Evolutionary conservation across 2,329 filamentous ascomycete genomes (phyloP).

Genomic region (Aspergillus fructus): DNA sequence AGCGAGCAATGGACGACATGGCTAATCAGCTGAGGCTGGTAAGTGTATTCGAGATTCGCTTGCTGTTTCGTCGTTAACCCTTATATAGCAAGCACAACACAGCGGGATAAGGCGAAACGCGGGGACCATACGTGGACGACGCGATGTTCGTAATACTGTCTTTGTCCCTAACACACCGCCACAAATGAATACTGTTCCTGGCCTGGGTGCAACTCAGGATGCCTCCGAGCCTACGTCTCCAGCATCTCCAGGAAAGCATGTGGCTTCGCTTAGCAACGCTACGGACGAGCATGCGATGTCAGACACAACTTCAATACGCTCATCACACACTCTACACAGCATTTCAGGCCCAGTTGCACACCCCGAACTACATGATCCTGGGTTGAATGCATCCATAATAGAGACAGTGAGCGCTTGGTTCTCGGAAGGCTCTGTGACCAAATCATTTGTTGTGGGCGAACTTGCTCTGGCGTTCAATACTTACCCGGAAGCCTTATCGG

Average conservation of each 20-base stretch:
- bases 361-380: constrained; percentile 74
- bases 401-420: constrained; percentile 89
- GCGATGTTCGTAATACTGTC: constrained; percentile 89
- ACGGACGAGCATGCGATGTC: constrained; percentile 69
- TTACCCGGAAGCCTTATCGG: constrained; percentile 34
- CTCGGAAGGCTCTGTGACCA: constrained; percentile 69
- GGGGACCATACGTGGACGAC: constrained; percentile 79
- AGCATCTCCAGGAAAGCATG: constrained; percentile 34
- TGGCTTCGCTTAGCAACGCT: constrained; percentile 52
- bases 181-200: constrained; percentile 35
- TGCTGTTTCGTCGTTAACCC: constrained; percentile 18
- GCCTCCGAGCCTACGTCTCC: constrained; percentile 36
- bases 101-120: constrained; percentile 63
- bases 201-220: constrained; percentile 27
- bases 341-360: constrained; percentile 71
- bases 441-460: constrained; percentile 77
- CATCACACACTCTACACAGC: constrained; percentile 73
- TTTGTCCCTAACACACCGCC: constrained; percentile 61
- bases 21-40: constrained; percentile 50
- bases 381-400: constrained; percentile 83
- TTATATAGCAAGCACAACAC: constrained; percentile 44
- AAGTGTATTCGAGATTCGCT: constrained; percentile 17
- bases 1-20: constrained; percentile 49
- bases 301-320: constrained; percentile 89
- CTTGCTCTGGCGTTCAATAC: constrained; percentile 80